Base-by-base conservation (phyloP, 257 asterid genomes). In the Agastache rugosa region DNA sequence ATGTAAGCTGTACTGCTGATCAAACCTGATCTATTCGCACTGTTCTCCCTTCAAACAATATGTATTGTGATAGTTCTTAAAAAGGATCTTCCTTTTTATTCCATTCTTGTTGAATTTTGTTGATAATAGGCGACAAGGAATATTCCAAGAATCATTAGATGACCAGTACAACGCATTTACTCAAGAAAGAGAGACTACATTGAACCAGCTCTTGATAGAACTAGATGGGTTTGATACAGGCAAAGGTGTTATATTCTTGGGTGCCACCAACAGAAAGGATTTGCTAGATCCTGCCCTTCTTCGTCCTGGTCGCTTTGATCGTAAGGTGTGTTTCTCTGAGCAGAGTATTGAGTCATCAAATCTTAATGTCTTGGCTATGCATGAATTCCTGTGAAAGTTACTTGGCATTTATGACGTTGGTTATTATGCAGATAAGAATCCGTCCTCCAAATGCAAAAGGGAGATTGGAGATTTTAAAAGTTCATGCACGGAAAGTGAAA, bases 291-390 rank as follows among this genome's bases (percentile, higher is more conserved):
- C 99, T 4, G 99, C 99, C 66, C 98, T 92, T 87, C 97, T 95
- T 58, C 98, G 99, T 83, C 99, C 99, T 74, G 99, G 99, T 80
- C 97, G 99, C 59, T 95, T 95, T 84, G 98, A 92, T 79, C 97
- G 99, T 64, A 95, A 95, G 98, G 99, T 92, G 63, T 69, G 92
- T 69, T 76, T 77, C 71, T 78, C 12, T 78, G 42, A 56, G 50
- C 54, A 54, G 42, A 54, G 48, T 48, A 75, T 47, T 39, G 35
- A 51, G 27, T 29, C 55, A 23, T 73, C 44, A 44, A 60, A 69
- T 63, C 41, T 75, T 67, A 29, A 66, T 66, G 63, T 44, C 35
- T 62, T 67, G 12, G 56, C 45, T 50, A 14, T 29, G 73, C 69
- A 50, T 34, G 62, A 37, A 45, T 37, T 67, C 34, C 35, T 59